A percentile compares a stretch with the other conserved stretches of the same genome.
These are phyloP conservation scores for Scenedesmus sp. DNA, from an alignment of 163 green algal genomes.

Conservation along the genomic window DNA sequence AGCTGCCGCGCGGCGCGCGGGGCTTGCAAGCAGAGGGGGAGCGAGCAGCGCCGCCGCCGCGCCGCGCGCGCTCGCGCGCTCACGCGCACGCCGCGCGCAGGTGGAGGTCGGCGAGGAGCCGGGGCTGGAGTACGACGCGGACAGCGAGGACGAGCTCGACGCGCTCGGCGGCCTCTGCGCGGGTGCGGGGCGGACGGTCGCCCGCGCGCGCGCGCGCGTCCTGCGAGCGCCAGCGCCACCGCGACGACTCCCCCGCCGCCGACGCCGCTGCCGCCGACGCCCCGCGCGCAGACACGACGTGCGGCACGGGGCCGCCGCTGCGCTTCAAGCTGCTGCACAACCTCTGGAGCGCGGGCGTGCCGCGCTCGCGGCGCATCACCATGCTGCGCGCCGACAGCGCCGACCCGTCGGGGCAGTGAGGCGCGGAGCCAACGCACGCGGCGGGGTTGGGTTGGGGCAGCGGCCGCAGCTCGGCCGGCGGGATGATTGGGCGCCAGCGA, in stretches of 20 bases:
- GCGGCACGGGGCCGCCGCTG: not conserved
- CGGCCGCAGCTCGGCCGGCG: not conserved
- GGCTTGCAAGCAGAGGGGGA: too few relatives aligned
- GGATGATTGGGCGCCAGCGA: too few relatives aligned
- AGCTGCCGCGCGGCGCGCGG: too few relatives aligned
- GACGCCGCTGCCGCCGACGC: too few relatives aligned
- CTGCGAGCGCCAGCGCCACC: too few relatives aligned
- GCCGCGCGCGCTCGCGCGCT: not conserved
- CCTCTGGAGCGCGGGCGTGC: constrained; percentile 48
- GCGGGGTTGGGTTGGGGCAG: too few relatives aligned
- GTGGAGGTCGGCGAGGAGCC: constrained; percentile 56
- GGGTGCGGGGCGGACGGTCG: too few relatives aligned
- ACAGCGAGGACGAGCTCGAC: constrained; percentile 83
- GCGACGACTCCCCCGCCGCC: too few relatives aligned
- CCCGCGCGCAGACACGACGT: not conserved
- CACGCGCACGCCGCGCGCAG: not conserved
- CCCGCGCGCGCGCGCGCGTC: too few relatives aligned
- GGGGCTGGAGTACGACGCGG: constrained; percentile 78
- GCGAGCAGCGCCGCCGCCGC: too few relatives aligned
- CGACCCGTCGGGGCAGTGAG: too few relatives aligned
- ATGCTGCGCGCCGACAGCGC: constrained; percentile 17
- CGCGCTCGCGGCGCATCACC: constrained; percentile 28
- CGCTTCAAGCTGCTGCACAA: constrained; percentile 64
- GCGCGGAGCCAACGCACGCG: too few relatives aligned
- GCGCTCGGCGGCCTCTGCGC: constrained; percentile 57